Conservation (phyloP, 176 grass and related monocot genomes). For the Eleusine coracana region DNA sequence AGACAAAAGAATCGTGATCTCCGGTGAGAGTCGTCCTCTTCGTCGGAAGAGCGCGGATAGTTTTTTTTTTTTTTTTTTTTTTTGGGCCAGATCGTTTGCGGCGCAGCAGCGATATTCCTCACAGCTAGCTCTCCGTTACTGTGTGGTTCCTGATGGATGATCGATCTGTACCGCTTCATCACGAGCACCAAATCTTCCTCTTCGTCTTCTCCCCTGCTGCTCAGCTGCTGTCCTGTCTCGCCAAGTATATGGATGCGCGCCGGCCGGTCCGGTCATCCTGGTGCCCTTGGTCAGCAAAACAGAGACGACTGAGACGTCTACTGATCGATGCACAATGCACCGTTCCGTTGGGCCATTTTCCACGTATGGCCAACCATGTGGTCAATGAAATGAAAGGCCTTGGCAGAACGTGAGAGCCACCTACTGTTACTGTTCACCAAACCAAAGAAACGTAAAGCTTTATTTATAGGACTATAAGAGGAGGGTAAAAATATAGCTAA, state of each 20-base stretch:
- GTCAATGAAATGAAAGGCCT: neutral
- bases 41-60: no score
- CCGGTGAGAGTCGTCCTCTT: no score
- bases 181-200: no score
- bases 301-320: neutral
- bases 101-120: no score
- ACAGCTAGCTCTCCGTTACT: no score
- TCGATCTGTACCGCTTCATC: no score
- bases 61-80: no score
- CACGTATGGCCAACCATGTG: neutral
- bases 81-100: neutral
- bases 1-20: neutral
- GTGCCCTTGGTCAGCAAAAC: neutral
- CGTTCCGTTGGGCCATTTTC: no score
- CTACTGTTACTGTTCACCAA: neutral
- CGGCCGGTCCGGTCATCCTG: no score
- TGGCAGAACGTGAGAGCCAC: neutral
- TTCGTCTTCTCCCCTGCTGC: neutral
- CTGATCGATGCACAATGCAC: neutral
- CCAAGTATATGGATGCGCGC: neutral
- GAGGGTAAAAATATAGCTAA: constrained; percentile 1
- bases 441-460: no score
- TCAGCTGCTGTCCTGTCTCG: neutral
- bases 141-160: no score
- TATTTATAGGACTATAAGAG: no score